Evolutionary conservation across 352 stramenopile species (phyloP).

Genomic region (Globisporangium radiosum): DNA sequence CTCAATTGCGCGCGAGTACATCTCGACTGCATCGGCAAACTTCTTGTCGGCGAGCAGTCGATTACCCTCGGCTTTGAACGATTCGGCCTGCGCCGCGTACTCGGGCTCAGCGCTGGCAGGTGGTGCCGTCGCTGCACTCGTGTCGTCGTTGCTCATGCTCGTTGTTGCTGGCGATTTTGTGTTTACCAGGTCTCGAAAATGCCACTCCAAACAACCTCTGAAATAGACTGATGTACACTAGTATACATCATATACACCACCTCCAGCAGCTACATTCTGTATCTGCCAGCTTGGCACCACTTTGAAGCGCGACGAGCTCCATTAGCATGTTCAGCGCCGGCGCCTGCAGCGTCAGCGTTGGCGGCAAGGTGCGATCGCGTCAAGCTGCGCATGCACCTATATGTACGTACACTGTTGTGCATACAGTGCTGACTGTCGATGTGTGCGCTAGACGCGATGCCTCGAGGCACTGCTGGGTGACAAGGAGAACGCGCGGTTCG

Average conservation of each 20-base stretch:
- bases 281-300: background rate
- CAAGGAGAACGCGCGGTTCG: conserved; percentile 55
- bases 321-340: conserved; percentile 23
- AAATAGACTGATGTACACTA: background rate
- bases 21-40: conserved; percentile 59
- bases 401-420: too few relatives aligned
- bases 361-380: conserved; percentile 20
- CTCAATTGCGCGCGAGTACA: conserved; percentile 80
- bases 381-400: too few relatives aligned
- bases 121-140: conserved; percentile 8
- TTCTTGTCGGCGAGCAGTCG: conserved; percentile 52
- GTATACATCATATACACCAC: background rate
- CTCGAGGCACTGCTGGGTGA: conserved; percentile 63
- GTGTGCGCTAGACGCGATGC: conserved; percentile 35
- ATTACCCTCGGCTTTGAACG: conserved; percentile 85
- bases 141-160: conserved; percentile 4
- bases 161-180: background rate
- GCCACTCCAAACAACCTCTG: background rate
- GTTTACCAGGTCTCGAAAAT: background rate
- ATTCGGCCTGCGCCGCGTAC: conserved; percentile 63
- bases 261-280: too few relatives aligned
- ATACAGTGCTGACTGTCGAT: background rate
- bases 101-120: conserved; percentile 15
- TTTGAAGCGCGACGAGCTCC: conserved; percentile 5
- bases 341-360: conserved; percentile 36